Base-by-base conservation (phyloP, 768 basidiomycete species). In the Lactifluus volemus region DNA sequence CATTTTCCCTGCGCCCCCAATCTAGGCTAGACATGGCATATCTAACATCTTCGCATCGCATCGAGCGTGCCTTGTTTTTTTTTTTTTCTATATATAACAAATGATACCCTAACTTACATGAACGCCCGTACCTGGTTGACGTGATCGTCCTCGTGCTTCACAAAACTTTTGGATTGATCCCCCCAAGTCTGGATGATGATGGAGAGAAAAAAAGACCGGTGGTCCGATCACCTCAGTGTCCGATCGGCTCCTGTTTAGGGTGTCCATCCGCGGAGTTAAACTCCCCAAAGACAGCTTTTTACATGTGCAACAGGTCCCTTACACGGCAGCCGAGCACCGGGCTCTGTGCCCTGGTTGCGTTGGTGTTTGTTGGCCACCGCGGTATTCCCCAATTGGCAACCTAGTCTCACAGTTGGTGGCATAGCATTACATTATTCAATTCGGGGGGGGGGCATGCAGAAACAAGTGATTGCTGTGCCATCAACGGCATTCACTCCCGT, bases 201-300 rank as follows among this genome's bases (percentile, higher is more conserved):
- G n/a, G 34, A 30, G 34, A 17, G 34, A 15, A 57, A 47, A 57
- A 47, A 51, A 41, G 12, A 11, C 38, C 45, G 36, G 32, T 39
- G 10, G 36, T 53, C 44, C 60, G 60, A 61, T 61, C 60, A 57
- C 38, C 60, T 61, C 50, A 61, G 45, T 57, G 45, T 53, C 15
- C 39, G 51, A 29, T 5, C 19, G 34, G 17, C 17, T 34, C 51
- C 44, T 12, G 12, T 53, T 53, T 53, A 53, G 34, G 17, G 15
- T 50, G 36, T 39, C 50, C 30, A 34, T 48, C 60, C 55, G 60
- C 60, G 60, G 60, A 57, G 50, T 52, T 61, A 57, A 48, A 21
- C 30, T 34, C 32, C 32, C n/a, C 38, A 25, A 32, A 14, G 21
- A 55, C 15, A 41, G 1, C 30, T 36, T 49, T 49, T 19, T 14